These are phyloP conservation scores for Malus hybrid DNA, from an alignment of 331 rosid species.

Conservation along the genomic window DNA sequence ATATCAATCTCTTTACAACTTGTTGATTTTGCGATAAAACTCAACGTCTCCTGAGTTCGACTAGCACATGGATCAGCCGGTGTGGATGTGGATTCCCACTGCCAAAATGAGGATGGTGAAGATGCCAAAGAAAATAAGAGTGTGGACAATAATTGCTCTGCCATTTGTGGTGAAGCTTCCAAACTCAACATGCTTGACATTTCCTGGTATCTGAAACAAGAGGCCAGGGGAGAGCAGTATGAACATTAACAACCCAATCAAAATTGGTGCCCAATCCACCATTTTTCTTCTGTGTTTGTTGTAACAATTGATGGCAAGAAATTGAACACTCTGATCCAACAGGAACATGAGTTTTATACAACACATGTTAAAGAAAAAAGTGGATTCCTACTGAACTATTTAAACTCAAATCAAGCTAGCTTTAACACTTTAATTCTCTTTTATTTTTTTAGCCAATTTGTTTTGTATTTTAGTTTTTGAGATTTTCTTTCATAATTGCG, in stretches of 20 bases:
- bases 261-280: conserved; percentile 57
- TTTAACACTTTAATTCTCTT: neutral
- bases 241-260: conserved; percentile 38
- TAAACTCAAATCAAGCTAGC: neutral
- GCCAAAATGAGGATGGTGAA: conserved; percentile 53
- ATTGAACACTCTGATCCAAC: neutral
- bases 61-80: neutral
- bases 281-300: neutral
- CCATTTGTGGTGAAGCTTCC: conserved; percentile 46
- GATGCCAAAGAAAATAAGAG: conserved; percentile 36
- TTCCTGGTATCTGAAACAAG: conserved; percentile 49
- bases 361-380: neutral
- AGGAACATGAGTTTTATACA: conserved; percentile 1
- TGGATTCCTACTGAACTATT: neutral
- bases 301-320: neutral
- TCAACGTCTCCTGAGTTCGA: neutral
- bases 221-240: conserved; percentile 55
- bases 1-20: too few species aligned
- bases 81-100: conserved; percentile 31
- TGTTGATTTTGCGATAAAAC: neutral
- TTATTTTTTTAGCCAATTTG: neutral
- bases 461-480: too few species aligned
- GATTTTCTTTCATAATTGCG: neutral
- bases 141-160: conserved; percentile 39
- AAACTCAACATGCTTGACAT: conserved; percentile 29